Evolutionary conservation across 345 rosid species (phyloP), one percentile per base, ranked within the genome.

Genomic region (Euphorbia peplus): DNA sequence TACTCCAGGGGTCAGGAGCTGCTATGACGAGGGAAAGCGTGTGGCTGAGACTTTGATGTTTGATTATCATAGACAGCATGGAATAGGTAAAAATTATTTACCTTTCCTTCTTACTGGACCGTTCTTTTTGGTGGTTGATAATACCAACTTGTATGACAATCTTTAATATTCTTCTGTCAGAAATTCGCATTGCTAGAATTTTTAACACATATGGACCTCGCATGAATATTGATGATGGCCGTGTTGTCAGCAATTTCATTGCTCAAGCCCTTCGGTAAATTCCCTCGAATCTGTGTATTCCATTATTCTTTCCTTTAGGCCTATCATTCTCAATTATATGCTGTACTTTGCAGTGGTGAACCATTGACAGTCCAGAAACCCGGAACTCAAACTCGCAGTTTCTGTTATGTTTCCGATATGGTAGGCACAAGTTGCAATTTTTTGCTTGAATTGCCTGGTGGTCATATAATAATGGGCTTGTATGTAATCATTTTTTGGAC

Each of bases 191-290:
- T 74, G 99, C 96, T 52, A 88, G 98, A 87, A 95, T 95, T 76
- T 95, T 95, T 78, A 91, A 95, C 86, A 95, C 99, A 12, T 95
- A 91, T 57, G 98, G 99, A 64, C 96, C 99, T 14, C 91, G 98
- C 29, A 95, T 95, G 99, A 91, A 95, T 73, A 95, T 91, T 4
- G 99, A 95, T 73, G 99, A 95, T 81, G 99, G 99, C 4, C 98
- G 99, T 76, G 99, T 95, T 19, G 99, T 95, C 70, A 95, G 99
- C 90, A 95, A 95, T 75, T 95, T 95, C 88, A 95, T 95, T 52
- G 99, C 99, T 69, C 99, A 91, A 84, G 98, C 99, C 67, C 86
- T 95, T 22, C 81, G 98, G 99, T 95, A 72, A 75, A 67, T 44
- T 44, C 14, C 71, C 46, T 64, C 50, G 55, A 37, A 59, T 2